These are phyloP conservation scores for Pseudogymnoascus pannorum DNA, from an alignment of 2,329 filamentous ascomycete genomes.

Conservation along the genomic window DNA sequence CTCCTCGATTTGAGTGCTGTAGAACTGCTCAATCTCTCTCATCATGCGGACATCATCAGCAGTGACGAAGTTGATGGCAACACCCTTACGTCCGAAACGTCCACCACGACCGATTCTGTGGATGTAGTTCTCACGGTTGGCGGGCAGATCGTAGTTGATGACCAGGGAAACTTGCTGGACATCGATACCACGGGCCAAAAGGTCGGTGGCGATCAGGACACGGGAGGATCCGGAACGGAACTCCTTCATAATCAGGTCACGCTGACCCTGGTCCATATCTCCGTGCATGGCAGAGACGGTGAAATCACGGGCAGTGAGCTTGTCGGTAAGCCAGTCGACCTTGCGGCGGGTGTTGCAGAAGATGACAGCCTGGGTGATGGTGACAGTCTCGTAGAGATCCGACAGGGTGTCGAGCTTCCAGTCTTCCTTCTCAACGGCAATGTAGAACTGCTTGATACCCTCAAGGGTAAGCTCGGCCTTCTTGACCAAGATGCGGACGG, in stretches of 20 bases:
- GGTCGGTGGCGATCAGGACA: constrained; percentile 96
- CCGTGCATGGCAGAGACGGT: constrained; percentile 99
- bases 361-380: constrained; percentile 98
- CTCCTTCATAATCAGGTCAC: constrained; percentile 99
- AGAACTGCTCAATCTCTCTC: constrained; percentile 99
- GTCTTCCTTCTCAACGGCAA: constrained; percentile 99
- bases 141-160: constrained; percentile 99
- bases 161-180: constrained; percentile 99
- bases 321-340: constrained; percentile 99
- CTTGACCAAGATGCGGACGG: constrained; percentile 98
- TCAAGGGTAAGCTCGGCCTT: constrained; percentile 99
- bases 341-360: constrained; percentile 99
- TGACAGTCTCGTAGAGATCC: constrained; percentile 98
- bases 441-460: constrained; percentile 99
- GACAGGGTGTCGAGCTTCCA: constrained; percentile 99
- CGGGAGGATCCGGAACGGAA: constrained; percentile 98
- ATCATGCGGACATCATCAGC: constrained; percentile 99
- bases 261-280: constrained; percentile 97
- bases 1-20: constrained; percentile 99
- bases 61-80: constrained; percentile 99
- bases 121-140: constrained; percentile 99
- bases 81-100: constrained; percentile 99
- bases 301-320: constrained; percentile 97
- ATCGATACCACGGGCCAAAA: constrained; percentile 98
- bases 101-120: constrained; percentile 99